Evolutionary conservation across 2,329 filamentous ascomycete genomes (phyloP).

Genomic region (Epichloe festucae): DNA sequence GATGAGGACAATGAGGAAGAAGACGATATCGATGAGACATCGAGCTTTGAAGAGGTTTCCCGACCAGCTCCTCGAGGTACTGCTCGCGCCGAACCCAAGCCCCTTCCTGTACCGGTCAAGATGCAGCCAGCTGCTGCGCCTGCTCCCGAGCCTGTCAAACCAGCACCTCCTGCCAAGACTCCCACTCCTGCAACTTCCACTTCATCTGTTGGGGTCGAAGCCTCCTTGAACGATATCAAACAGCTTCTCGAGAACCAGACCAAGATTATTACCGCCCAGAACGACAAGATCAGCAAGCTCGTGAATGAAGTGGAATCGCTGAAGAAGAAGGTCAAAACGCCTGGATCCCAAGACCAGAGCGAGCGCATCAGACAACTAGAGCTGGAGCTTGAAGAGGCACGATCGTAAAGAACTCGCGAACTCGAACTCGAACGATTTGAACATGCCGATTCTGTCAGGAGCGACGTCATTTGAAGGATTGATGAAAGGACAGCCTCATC

Average conservation of each 20-base stretch:
- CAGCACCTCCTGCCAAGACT: conserved; percentile 21
- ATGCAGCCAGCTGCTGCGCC: conserved; percentile 11
- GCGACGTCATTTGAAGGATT: too few relatives aligned
- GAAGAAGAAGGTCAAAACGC: conserved; percentile 55
- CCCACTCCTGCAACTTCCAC: conserved; percentile 17
- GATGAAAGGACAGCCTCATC: background rate
- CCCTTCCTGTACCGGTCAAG: conserved; percentile 22
- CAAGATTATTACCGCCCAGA: conserved; percentile 64
- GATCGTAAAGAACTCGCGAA: conserved; percentile 29
- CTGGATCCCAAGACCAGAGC: conserved; percentile 45
- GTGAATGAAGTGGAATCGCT: conserved; percentile 65
- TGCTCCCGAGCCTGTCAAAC: conserved; percentile 13
- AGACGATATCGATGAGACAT: conserved; percentile 52
- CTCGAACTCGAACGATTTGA: too few relatives aligned
- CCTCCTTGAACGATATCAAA: conserved; percentile 65
- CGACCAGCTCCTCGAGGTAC: conserved; percentile 55
- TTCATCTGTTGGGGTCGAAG: conserved; percentile 34
- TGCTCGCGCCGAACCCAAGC: conserved; percentile 27
- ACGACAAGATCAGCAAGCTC: conserved; percentile 57
- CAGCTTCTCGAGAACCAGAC: conserved; percentile 63
- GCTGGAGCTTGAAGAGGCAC: conserved; percentile 51
- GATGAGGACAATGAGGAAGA: conserved; percentile 49
- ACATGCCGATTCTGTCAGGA: too few relatives aligned
- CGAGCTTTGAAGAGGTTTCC: conserved; percentile 76
- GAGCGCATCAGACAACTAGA: conserved; percentile 56